These are phyloP conservation scores for Clonostachys sp. DNA, from an alignment of 2,329 filamentous ascomycete species.

Conservation along the genomic window DNA sequence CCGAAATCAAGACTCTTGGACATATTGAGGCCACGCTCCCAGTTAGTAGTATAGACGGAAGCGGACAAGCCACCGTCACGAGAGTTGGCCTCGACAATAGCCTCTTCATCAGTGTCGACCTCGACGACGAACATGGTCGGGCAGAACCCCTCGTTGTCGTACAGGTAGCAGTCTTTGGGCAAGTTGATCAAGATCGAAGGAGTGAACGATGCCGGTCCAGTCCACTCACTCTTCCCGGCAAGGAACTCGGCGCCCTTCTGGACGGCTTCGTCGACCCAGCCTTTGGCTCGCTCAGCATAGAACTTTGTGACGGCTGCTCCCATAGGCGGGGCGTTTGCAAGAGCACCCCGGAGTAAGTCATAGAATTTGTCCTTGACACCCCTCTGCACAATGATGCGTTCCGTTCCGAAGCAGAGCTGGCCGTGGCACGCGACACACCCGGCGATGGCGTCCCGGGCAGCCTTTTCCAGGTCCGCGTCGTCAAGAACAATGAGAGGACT, in stretches of 20 bases:
- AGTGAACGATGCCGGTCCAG: background rate
- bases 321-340: no score
- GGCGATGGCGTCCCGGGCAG: no score
- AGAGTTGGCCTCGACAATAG: constrained; percentile 27
- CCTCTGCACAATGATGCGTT: constrained; percentile 1
- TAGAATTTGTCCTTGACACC: no score
- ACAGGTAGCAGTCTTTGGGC: constrained; percentile 9
- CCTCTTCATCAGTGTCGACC: constrained; percentile 24
- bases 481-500: no score
- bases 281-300: no score
- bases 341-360: no score
- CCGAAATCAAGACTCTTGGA: constrained; percentile 52
- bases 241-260: background rate
- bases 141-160: constrained; percentile 26
- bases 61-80: constrained; percentile 50
- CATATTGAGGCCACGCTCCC: constrained; percentile 32
- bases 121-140: constrained; percentile 21
- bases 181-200: background rate
- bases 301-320: no score
- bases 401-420: constrained; percentile 1
- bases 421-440: background rate
- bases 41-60: constrained; percentile 52
- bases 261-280: background rate
- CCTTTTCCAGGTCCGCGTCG: no score
- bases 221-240: constrained; percentile 4